Evolutionary conservation across 106 monocot genomes (phyloP).

Genomic region (Platanthera guangdongensis): DNA sequence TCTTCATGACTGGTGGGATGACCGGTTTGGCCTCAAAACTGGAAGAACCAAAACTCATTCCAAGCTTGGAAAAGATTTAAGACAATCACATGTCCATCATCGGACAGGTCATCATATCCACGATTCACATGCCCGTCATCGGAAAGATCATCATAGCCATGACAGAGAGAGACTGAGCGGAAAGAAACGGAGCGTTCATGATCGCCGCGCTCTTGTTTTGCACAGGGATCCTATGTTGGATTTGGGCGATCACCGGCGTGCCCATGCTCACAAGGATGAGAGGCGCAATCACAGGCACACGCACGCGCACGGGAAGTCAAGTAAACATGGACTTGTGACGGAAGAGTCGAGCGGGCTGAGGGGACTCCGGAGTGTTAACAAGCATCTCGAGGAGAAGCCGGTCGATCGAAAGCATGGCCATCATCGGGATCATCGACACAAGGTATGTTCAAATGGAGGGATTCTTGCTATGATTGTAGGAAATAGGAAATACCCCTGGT

Average conservation of each 20-base stretch:
- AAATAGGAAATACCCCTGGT: too few relatives aligned
- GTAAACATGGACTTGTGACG: conserved; percentile 3
- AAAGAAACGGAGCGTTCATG: conserved; percentile 12
- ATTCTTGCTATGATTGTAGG: too few relatives aligned
- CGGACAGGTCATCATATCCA: conserved; percentile 4
- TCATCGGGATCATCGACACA: conserved; percentile 2
- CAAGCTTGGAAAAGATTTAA: conserved; percentile 19
- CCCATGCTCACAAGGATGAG: conserved; percentile 14
- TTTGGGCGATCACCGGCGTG: conserved; percentile 10
- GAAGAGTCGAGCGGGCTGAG: conserved; percentile 3
- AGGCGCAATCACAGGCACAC: conserved; percentile 26
- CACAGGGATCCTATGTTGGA: conserved; percentile 2
- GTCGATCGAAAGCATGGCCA: conserved; percentile 9
- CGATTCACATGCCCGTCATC: conserved; percentile 1
- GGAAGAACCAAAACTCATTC: conserved; percentile 3
- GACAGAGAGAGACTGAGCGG: neutral
- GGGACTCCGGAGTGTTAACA: neutral
- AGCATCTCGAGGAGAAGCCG: conserved; percentile 9
- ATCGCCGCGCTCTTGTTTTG: conserved; percentile 13
- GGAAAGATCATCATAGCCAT: conserved; percentile 2
- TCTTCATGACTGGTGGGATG: conserved; percentile 62
- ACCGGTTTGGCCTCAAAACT: conserved; percentile 10
- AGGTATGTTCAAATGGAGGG: neutral
- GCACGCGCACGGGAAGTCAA: conserved; percentile 8
- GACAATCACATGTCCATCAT: conserved; percentile 1